Percentiles rank a stretch among this genome's conserved stretches.
phyloP scores from a whole-genome alignment of 73 alveolate genomes.

The Paramecium primaurelia region DNA sequence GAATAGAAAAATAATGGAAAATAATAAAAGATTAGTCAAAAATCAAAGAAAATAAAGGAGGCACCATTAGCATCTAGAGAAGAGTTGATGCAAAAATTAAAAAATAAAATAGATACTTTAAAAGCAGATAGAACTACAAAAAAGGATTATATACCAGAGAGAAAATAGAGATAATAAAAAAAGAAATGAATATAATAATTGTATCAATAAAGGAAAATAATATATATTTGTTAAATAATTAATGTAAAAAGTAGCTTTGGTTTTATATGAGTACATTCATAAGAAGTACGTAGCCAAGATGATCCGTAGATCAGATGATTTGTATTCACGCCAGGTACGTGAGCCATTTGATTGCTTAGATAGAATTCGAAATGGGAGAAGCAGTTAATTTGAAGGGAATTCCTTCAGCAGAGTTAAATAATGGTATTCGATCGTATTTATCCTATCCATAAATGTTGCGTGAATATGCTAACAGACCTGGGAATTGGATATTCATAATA shows the following conservation, averaged over 20 bases:
- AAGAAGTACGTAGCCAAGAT: background rate
- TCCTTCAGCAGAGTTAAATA: background rate
- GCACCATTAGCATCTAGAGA: background rate
- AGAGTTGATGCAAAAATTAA: background rate
- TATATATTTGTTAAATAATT: background rate
- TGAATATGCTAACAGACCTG: background rate
- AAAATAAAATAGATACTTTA: background rate
- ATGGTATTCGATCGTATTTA: background rate
- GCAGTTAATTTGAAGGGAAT: constrained; percentile 37
- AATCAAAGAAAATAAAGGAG: background rate
- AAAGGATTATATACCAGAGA: background rate
- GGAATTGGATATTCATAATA: background rate
- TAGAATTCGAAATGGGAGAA: constrained; percentile 35
- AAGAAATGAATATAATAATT: background rate
- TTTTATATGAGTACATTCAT: background rate
- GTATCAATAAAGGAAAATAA: background rate
- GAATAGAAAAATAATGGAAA: background rate
- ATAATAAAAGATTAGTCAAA: background rate
- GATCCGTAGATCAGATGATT: background rate
- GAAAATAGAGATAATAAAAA: background rate
- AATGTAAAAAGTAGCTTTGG: constrained; percentile 15
- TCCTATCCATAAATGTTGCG: background rate
- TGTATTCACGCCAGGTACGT: background rate
- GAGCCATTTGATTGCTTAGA: background rate
- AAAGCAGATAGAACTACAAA: background rate